These are phyloP conservation scores for Cymbopogon flexuosus DNA, from an alignment of 202 grass and related monocot species.

Conservation along the genomic window DNA sequence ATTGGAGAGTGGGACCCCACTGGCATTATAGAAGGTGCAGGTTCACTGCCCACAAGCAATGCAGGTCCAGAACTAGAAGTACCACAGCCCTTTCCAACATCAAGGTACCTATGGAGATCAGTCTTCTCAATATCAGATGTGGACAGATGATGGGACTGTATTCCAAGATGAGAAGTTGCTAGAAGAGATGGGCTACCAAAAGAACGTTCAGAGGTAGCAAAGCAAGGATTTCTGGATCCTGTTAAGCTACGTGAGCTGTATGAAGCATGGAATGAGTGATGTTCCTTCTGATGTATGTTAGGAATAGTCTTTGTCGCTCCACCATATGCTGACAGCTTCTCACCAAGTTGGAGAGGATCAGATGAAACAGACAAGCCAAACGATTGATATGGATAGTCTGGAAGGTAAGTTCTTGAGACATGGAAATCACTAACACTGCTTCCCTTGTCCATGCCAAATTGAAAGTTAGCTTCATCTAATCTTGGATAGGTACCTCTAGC, in stretches of 20 bases:
- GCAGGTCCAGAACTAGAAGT: constrained; percentile 31
- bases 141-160: constrained; percentile 2
- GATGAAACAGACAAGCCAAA: constrained; percentile 17
- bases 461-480: constrained; percentile 33
- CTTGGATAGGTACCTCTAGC: constrained; percentile 23
- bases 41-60: constrained; percentile 25
- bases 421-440: constrained; percentile 17
- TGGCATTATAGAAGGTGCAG: not conserved
- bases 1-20: constrained; percentile 32
- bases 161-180: constrained; percentile 38
- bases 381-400: constrained; percentile 9
- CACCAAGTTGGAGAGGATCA: constrained; percentile 16
- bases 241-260: constrained; percentile 30
- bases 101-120: constrained; percentile 17
- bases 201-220: constrained; percentile 28
- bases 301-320: constrained; percentile 28
- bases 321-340: constrained; percentile 34
- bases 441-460: constrained; percentile 13
- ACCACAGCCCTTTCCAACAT: constrained; percentile 26
- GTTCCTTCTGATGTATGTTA: constrained; percentile 22
- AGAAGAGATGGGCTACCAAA: constrained; percentile 25
- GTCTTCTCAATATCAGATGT: constrained; percentile 23
- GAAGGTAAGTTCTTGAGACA: constrained; percentile 31
- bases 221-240: constrained; percentile 33
- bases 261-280: constrained; percentile 4